Conservation (phyloP, 495 filamentous ascomycete species). For the Darksidea phi region DNA sequence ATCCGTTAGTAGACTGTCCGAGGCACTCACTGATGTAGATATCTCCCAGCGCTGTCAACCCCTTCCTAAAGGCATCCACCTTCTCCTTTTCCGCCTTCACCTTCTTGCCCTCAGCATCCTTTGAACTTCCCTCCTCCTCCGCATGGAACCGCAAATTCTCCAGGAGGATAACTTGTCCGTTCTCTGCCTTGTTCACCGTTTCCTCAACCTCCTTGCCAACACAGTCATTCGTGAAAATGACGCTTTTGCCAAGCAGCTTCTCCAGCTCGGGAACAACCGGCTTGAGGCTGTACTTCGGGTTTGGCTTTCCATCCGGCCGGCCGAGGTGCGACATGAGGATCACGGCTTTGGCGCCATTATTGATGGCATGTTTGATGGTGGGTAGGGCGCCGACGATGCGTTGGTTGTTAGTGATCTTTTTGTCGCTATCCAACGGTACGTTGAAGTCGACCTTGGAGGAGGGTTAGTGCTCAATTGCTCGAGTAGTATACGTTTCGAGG, state of each 20-base stretch:
- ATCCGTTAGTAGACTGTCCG: not conserved
- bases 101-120: conserved; percentile 92
- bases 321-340: conserved; percentile 98
- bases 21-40: conserved; percentile 85
- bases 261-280: conserved; percentile 88
- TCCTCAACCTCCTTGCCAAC: conserved; percentile 88
- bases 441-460: conserved; percentile 96
- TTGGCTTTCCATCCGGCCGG: conserved; percentile 84
- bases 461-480: not conserved
- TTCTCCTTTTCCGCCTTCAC: conserved; percentile 92
- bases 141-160: conserved; percentile 98
- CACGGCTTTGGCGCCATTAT: conserved; percentile 90
- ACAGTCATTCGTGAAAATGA: conserved; percentile 87
- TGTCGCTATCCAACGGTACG: conserved; percentile 85
- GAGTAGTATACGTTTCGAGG: not conserved
- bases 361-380: conserved; percentile 96
- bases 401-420: conserved; percentile 96
- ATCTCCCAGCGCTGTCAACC: conserved; percentile 90
- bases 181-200: conserved; percentile 76
- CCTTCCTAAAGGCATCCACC: conserved; percentile 91
- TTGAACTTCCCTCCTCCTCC: conserved; percentile 94
- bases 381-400: conserved; percentile 96
- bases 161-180: conserved; percentile 83
- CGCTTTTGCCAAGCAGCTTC: conserved; percentile 77
- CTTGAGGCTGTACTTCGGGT: conserved; percentile 91